Base-by-base conservation (phyloP, 2,329 filamentous ascomycete genomes). In the Ramichloridium luteum region DNA sequence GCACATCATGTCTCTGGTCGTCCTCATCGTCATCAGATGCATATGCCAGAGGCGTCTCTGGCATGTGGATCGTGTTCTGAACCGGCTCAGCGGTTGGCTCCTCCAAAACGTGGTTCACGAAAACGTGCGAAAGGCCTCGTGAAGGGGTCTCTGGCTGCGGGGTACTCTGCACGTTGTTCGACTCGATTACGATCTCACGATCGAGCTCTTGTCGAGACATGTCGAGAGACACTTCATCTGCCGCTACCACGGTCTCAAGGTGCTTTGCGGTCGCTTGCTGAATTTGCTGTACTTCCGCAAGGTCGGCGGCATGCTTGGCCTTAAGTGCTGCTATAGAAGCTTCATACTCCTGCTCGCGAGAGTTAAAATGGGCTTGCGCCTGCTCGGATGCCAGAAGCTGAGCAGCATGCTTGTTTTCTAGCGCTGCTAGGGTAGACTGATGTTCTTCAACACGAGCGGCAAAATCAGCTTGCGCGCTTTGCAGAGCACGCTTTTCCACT, bases 41-140 rank as follows among this genome's bases (percentile, higher is more conserved):
- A 29, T 45, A 41, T 13, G 36, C 42, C 8, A 40, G 28, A 4
- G 40, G 40, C 12, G 42, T 44, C 27, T 41, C 38, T 4, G 35
- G 32, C 16, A 32, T 10, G 15, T 17, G 14, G 2, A 20, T 13
- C 4, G 31, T 13, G 15, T 25, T 13, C 14, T 31, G 14, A 8
- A 10, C 16, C n/a, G 31, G 18, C 23, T 32, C 30, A 17, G 9
- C 15, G 10, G 22, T 25, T n/a, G 13, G 13, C 6, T 22, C 31
- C 9, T 31, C 30, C 12, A 6, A 23, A 25, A 17, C 27, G 6
- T 25, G 39, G 30, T 46, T 38, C 13, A 47, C 41, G 20, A 41
- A 46, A 15, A 44, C 31, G 27, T 46, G 43, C 10, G 39, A 38
- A 6, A 44, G 28, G 10, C 39, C 41, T 25, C 27, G 34, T 9